These are phyloP conservation scores for Maudiozyma pseudohumilis DNA, from an alignment of 805 yeast species.

Conservation along the genomic window DNA sequence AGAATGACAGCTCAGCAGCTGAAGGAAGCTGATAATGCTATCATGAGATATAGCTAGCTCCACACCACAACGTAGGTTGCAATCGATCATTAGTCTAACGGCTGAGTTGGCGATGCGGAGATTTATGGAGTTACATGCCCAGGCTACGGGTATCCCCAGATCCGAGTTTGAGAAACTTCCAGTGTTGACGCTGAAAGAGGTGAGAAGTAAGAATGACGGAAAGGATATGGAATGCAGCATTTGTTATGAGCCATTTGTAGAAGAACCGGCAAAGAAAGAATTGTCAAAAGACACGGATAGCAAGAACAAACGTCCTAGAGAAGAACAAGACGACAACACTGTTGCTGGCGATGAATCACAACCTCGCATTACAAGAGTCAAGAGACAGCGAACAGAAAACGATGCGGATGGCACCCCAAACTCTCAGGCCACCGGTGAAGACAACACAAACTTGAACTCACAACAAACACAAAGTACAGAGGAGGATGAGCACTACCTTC, in stretches of 20 bases:
- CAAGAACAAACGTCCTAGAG: slow-evolving; percentile 18
- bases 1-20: slow-evolving; percentile 81
- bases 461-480: slow-evolving; percentile 4
- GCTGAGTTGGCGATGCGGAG: slow-evolving; percentile 62
- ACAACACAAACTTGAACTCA: background rate
- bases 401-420: background rate
- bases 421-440: background rate
- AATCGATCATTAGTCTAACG: slow-evolving; percentile 53
- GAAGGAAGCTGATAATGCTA: slow-evolving; percentile 80
- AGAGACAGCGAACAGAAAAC: slow-evolving; percentile 14
- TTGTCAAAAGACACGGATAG: background rate
- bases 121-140: slow-evolving; percentile 40
- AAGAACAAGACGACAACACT: slow-evolving; percentile 7
- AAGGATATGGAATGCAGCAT: slow-evolving; percentile 43
- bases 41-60: slow-evolving; percentile 58
- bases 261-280: slow-evolving; percentile 13
- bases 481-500: slow-evolving; percentile 31
- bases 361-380: slow-evolving; percentile 11
- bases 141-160: slow-evolving; percentile 42
- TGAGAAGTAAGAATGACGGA: slow-evolving; percentile 13
- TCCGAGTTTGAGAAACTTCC: slow-evolving; percentile 46
- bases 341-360: no score
- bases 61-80: slow-evolving; percentile 49
- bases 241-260: slow-evolving; percentile 47
- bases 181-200: slow-evolving; percentile 24